Percentiles rank a stretch among this genome's conserved stretches.
Conservation (phyloP, 1,139 yeast genomes). For the Sugiyamaella sp. region DNA sequence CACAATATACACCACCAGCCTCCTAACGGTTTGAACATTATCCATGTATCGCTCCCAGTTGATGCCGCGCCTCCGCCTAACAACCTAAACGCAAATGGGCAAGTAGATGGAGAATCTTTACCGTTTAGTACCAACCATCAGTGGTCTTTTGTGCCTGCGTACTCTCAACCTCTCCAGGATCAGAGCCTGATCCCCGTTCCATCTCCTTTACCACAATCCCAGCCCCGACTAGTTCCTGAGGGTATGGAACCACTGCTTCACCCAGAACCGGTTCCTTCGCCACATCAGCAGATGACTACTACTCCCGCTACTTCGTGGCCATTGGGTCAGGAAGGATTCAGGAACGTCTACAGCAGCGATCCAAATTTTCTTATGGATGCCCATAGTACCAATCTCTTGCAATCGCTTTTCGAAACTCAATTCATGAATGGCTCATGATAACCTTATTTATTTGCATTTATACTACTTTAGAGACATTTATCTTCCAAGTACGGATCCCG, state of each 20-base stretch:
- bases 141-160: conserved; percentile 22
- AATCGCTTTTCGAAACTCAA: conserved; percentile 24
- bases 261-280: conserved; percentile 9
- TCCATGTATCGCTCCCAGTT: conserved; percentile 5
- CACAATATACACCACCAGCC: background rate
- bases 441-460: conserved; percentile 29
- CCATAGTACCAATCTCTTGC: conserved; percentile 30
- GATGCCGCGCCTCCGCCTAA: background rate
- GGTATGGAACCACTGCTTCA: conserved; percentile 13
- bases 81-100: background rate
- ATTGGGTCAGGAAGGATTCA: conserved; percentile 6
- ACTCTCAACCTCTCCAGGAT: conserved; percentile 5
- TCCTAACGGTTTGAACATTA: background rate
- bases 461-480: background rate
- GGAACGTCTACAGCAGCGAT: conserved; percentile 10
- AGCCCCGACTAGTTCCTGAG: conserved; percentile 14
- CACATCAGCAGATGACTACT: conserved; percentile 1
- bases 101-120: background rate
- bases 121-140: conserved; percentile 17
- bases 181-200: conserved; percentile 10
- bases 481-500: too few relatives aligned
- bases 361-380: conserved; percentile 33
- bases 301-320: conserved; percentile 17
- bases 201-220: conserved; percentile 1
- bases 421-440: conserved; percentile 7